These are phyloP conservation scores for Zea mays DNA, from an alignment of 176 grass and related monocot genomes.

Conservation along the genomic window Zm-B73-REFERENCE-NAM-5.0 NC_050105.1:140567001-140567500, in stretches of 20 bases:
- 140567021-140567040: conserved; percentile 25
- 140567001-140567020: conserved; percentile 1
- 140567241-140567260: conserved; percentile 99
- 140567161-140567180: background rate
- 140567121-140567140: background rate
- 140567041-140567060: conserved; percentile 12
- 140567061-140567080: conserved; percentile 24
- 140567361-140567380: conserved; percentile 41
- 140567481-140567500: conserved; percentile 32
- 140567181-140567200: conserved; percentile 15
- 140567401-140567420: conserved; percentile 38
- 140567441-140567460: conserved; percentile 10
- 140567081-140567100: conserved; percentile 15
- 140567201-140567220: background rate
- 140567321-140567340: conserved; percentile 56
- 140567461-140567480: conserved; percentile 26
- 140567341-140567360: conserved; percentile 38
- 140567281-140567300: conserved; percentile 56
- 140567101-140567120: background rate
- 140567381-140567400: conserved; percentile 38
- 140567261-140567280: conserved; percentile 68
- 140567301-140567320: conserved; percentile 55
- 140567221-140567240: conserved; percentile 45
- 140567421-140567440: conserved; percentile 56
- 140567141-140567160: conserved; percentile 7